Base-by-base conservation (phyloP, 2,329 filamentous ascomycete species). In the Ophiostoma piceae region DNA sequence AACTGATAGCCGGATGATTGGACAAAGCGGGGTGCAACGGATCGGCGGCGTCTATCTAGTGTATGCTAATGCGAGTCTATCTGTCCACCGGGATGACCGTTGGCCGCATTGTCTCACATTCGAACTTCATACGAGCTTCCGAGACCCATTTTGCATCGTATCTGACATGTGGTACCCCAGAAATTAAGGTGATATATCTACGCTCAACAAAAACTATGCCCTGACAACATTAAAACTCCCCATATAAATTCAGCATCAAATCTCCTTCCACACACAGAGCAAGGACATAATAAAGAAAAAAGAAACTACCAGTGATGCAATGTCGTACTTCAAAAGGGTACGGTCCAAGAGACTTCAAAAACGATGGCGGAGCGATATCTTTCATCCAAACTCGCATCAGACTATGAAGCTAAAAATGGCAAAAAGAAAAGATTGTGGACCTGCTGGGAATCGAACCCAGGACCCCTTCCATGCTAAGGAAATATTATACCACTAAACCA, bases 401-500 rank as follows among this genome's bases (percentile, higher is more conserved):
- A 29, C 26, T 29, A 29, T 29, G 26, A 29, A 16, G 43, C 43
- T 3, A 47, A 47, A 47, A 47, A 47, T 19, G 41, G 14, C 14
- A 47, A 47, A 47, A 47, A 47, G 16, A 47, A 47, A 47, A 47
- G 43, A 47, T 47, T 14, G 14, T 47, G 43, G 43, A 47, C 43
- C 43, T 47, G 43, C 43, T 47, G 43, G 43, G 43, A 47, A 47
- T 47, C 43, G 43, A 47, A 47, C 43, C 43, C 43, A 47, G 43
- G 43, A 47, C 43, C 43, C 43, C 43, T 47, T 47, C 43, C 43
- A 47, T 47, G 43, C 43, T 47, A 47, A 47, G 43, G 43, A 47
- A 47, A 47, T 47, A 47, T 47, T 47, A 47, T 47, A 47, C 43
- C 43, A 47, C 43, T 47, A 47, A 47, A 47, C 43, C 43, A 47